Evolutionary conservation across 1,139 yeast genomes (phyloP).

Genomic region (Blastobotrys elegans): DNA sequence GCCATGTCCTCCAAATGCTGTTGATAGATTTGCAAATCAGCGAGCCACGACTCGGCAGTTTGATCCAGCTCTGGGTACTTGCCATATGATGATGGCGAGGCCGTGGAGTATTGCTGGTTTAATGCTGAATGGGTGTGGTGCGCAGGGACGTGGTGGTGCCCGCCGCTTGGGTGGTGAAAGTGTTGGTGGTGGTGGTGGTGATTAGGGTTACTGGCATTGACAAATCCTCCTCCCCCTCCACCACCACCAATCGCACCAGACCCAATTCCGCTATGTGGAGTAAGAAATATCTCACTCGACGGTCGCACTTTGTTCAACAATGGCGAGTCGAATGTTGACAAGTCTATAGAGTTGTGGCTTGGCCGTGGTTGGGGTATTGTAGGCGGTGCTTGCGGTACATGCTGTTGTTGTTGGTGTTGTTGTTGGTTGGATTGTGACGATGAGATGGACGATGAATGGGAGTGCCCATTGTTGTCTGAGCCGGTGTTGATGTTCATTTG

Average conservation of each 20-base stretch:
- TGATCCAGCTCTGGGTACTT: slow-evolving; percentile 20
- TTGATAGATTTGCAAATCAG: slow-evolving; percentile 34
- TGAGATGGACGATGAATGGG: not conserved
- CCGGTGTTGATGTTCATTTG: not conserved
- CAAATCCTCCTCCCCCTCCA: not conserved
- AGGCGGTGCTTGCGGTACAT: not conserved
- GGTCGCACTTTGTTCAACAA: slow-evolving; percentile 27
- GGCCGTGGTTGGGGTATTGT: not conserved
- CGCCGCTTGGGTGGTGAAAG: not conserved
- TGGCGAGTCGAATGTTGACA: slow-evolving; percentile 24
- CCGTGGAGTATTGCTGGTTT: not conserved
- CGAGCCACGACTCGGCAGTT: slow-evolving; percentile 33
- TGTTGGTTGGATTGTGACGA: not conserved
- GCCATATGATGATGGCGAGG: not conserved
- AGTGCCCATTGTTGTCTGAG: not conserved
- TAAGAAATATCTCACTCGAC: slow-evolving; percentile 28
- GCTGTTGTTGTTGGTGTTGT: not conserved
- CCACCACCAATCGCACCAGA: not conserved
- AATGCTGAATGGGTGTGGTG: not conserved
- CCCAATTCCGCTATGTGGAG: slow-evolving; percentile 13
- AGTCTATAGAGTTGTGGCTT: slow-evolving; percentile 13
- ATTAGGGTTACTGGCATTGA: slow-evolving; percentile 1
- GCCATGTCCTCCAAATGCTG: slow-evolving; percentile 35
- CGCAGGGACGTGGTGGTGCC: not conserved
- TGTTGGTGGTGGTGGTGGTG: not conserved